A percentile compares a stretch with the other conserved stretches of the same genome.
Evolutionary conservation across 2,329 filamentous ascomycete species (phyloP).

Genomic region (Pyricularia pennisetigena): DNA sequence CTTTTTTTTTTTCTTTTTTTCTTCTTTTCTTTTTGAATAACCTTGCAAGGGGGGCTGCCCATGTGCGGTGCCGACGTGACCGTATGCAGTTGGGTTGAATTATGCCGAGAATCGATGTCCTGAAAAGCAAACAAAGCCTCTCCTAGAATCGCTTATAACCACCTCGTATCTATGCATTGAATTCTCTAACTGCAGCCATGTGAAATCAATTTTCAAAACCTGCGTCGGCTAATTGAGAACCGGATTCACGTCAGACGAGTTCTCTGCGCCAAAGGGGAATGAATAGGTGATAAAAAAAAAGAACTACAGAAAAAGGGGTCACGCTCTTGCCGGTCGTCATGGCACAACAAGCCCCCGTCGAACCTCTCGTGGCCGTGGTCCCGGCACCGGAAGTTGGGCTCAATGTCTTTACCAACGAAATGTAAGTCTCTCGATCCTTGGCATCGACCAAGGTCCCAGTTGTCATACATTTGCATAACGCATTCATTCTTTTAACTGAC

Average conservation of each 20-base stretch:
- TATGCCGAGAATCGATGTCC: background rate
- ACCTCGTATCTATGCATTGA: too few relatives aligned
- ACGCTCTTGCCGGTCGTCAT: background rate
- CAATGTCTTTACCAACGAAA: constrained; percentile 4
- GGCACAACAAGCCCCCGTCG: background rate
- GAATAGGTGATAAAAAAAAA: too few relatives aligned
- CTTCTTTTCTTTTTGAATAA: background rate
- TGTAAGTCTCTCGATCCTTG: too few relatives aligned
- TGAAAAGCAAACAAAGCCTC: background rate
- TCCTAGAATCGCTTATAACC: background rate
- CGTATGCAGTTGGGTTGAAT: background rate
- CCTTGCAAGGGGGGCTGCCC: background rate
- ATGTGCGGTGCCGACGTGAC: background rate
- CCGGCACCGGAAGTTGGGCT: background rate
- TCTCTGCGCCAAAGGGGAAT: too few relatives aligned
- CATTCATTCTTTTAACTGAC: background rate
- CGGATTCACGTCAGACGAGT: too few relatives aligned
- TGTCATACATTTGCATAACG: too few relatives aligned
- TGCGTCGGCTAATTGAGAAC: too few relatives aligned
- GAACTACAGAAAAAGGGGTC: too few relatives aligned
- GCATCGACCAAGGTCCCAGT: background rate
- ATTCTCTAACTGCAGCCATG: too few relatives aligned
- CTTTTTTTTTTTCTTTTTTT: background rate
- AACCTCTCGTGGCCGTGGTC: constrained; percentile 2
- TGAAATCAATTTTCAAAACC: too few relatives aligned